These are phyloP conservation scores for Hanseniaspora meyeri DNA, from an alignment of 805 yeast genomes.

Conservation along the genomic window DNA sequence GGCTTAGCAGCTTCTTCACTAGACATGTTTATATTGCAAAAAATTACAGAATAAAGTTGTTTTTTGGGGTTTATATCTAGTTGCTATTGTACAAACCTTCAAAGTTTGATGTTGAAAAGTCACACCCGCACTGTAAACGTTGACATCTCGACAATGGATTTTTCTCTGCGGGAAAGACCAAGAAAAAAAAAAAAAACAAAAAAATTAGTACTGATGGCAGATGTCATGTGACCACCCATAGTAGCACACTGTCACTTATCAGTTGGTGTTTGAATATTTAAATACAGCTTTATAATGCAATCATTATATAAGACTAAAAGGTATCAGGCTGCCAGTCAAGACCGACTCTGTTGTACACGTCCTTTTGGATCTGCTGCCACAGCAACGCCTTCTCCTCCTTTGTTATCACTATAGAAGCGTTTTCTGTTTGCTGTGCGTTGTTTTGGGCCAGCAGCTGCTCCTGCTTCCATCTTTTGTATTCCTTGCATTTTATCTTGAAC, in stretches of 20 bases:
- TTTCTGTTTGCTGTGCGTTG: constrained; percentile 16
- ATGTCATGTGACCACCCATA: not conserved
- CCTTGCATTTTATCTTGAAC: constrained; percentile 41
- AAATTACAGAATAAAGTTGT: no score
- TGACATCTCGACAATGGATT: no score
- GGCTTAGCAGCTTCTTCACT: constrained; percentile 13
- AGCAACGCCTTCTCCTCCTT: constrained; percentile 45
- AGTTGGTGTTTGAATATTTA: not conserved
- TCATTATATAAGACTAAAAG: constrained; percentile 1
- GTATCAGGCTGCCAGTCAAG: constrained; percentile 46
- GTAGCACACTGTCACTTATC: no score
- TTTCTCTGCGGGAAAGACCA: no score
- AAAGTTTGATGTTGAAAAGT: no score
- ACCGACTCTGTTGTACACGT: constrained; percentile 46
- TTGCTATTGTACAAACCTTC: constrained; percentile 1
- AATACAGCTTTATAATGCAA: not conserved
- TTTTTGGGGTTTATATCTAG: not conserved
- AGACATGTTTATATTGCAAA: constrained; percentile 12
- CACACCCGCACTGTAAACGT: no score
- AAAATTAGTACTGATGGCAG: not conserved
- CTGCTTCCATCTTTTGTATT: constrained; percentile 34
- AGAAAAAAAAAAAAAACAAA: not conserved
- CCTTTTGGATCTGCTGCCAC: constrained; percentile 54
- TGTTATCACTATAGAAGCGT: constrained; percentile 27
- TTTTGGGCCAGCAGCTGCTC: constrained; percentile 21